Evolutionary conservation across 345 rosid genomes (phyloP), one percentile per base, ranked within the genome.

Genomic region (Bruguiera parviflora): DNA sequence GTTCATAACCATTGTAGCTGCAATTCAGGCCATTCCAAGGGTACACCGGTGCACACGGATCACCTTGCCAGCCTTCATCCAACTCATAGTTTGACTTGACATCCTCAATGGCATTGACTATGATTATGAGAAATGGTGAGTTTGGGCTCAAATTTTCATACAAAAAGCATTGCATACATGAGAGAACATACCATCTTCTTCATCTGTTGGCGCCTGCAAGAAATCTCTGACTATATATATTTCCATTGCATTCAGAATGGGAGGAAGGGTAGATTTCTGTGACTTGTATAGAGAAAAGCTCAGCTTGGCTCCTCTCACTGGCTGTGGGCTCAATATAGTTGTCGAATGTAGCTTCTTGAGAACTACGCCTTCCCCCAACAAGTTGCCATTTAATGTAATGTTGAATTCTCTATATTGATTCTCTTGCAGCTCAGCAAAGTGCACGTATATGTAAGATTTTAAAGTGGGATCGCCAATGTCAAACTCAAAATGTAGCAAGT

Each of bases 21-120:
- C 79, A 75, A 37, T 65, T 64, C 49, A 79, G 58, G 46, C 79
- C 83, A 61, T 72, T 59, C 83, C 83, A 79, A 35, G 76, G 22
- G 9, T 43, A 8, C 8, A 1, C 3, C 16, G 82, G 76, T 5
- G 10, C 37, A 53, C 83, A 74, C 11, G 78, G 79, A 59, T 79
- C 83, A 49, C 79, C 79, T 57, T 75, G 79, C 83, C 83, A 79
- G 8, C 29, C 72, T 71, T 43, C 31, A 35, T 2, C 49, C 58
- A 69, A 61, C 0, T 18, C 32, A 51, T 79, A 79, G 52, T 8
- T 65, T 22, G 25, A 62, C 72, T 72, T 79, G 46, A 79, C 62
- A 0, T 69, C 70, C 79, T 68, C 66, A 53, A 79, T 75, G 21
- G 83, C 75, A 19, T 32, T 53, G 46, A 72, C 79, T 75, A 56